Conservation (phyloP, 176 grass and related monocot genomes). For the Elaeis guineensis region DNA sequence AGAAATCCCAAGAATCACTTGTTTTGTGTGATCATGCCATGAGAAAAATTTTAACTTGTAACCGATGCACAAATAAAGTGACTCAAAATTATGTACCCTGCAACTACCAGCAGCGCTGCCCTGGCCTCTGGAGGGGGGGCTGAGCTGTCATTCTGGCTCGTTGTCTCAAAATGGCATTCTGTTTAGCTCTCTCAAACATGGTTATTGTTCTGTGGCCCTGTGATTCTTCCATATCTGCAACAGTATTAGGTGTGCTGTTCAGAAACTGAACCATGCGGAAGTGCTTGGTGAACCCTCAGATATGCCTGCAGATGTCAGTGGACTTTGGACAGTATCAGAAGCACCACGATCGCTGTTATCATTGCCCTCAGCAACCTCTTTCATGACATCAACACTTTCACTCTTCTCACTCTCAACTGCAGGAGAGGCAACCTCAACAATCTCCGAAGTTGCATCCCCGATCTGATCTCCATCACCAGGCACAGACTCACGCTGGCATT, state of each 20-base stretch:
- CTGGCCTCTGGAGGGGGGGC: constrained; percentile 29
- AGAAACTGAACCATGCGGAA: constrained; percentile 19
- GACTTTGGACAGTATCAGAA: constrained; percentile 35
- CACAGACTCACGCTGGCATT: not conserved
- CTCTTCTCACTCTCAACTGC: no score
- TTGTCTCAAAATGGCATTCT: constrained; percentile 45
- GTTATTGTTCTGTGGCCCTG: constrained; percentile 49
- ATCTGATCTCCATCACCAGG: no score
- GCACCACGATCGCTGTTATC: constrained; percentile 24
- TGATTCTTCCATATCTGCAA: constrained; percentile 25
- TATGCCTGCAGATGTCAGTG: constrained; percentile 9
- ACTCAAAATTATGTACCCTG: constrained; percentile 30
- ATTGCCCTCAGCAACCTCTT: no score
- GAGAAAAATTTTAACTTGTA: not conserved
- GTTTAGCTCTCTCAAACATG: constrained; percentile 37
- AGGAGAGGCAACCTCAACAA: no score
- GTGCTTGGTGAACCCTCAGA: constrained; percentile 40
- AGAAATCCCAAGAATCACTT: not conserved
- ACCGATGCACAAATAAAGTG: not conserved
- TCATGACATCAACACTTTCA: no score
- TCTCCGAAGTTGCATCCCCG: no score
- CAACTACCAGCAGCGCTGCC: constrained; percentile 24
- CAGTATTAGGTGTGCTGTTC: constrained; percentile 25
- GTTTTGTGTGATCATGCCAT: not conserved
- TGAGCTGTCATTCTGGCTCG: constrained; percentile 34